phyloP scores from a whole-genome alignment of 495 filamentous ascomycete genomes.

The Talaromyces adpressus region DNA sequence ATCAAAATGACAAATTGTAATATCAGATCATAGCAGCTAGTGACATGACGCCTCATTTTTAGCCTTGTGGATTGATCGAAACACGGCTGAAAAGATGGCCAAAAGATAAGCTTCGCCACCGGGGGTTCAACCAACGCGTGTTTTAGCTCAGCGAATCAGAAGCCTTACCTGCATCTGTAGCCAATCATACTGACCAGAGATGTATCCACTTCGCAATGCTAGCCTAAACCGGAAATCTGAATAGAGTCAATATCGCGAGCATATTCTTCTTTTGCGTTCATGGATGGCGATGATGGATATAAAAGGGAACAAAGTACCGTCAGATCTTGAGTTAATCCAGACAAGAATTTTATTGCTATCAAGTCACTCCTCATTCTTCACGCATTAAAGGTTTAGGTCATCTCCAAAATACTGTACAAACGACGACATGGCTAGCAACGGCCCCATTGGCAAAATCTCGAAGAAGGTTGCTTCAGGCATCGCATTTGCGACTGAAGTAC shows the following conservation, averaged over 20 bases:
- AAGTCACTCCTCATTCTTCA: background rate
- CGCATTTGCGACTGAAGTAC: slow-evolving; percentile 38
- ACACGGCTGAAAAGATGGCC: background rate
- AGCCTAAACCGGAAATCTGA: background rate
- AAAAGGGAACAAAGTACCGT: background rate
- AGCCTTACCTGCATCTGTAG: background rate
- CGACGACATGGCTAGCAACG: background rate
- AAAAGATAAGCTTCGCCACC: background rate
- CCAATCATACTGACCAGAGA: background rate
- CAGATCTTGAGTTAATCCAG: background rate
- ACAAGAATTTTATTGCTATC: background rate
- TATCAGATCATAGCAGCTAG: background rate
- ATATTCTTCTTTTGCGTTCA: background rate
- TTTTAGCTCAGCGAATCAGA: background rate
- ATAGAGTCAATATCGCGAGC: background rate
- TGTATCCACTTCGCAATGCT: background rate
- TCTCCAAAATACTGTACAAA: background rate
- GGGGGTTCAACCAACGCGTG: background rate
- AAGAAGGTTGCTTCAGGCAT: slow-evolving; percentile 29
- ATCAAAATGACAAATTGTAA: background rate
- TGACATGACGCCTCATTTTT: background rate
- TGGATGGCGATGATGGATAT: background rate
- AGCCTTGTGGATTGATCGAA: background rate
- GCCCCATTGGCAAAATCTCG: background rate
- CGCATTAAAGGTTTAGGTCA: background rate